Evolutionary conservation across 1,284 basidiomycete genomes (phyloP).

Genomic region (Cutaneotrichosporon spelunceum): DNA sequence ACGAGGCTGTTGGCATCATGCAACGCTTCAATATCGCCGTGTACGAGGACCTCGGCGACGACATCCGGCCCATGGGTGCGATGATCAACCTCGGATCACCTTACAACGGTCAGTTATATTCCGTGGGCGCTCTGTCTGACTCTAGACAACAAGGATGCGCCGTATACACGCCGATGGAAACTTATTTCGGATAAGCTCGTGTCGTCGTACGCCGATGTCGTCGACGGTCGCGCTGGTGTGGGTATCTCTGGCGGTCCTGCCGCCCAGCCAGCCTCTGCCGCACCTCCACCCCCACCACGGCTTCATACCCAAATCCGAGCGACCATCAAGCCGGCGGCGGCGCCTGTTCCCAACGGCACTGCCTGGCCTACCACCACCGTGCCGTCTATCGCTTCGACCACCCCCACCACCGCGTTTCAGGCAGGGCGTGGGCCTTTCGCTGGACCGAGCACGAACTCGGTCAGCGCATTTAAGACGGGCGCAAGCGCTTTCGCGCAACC

Average conservation of each 20-base stretch:
- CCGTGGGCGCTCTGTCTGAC: constrained; percentile 33
- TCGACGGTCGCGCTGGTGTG: constrained; percentile 64
- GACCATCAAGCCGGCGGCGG: neutral
- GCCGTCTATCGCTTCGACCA: neutral
- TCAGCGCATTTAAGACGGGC: neutral
- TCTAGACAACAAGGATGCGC: constrained; percentile 65
- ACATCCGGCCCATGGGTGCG: constrained; percentile 37
- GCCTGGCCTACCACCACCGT: neutral
- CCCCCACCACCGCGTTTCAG: constrained; percentile 1
- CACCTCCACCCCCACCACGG: neutral
- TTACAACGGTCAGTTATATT: constrained; percentile 55
- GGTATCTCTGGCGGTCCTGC: constrained; percentile 20
- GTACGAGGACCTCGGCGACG: constrained; percentile 41
- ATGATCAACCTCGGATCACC: constrained; percentile 62
- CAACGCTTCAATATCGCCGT: constrained; percentile 46
- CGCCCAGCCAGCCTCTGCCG: constrained; percentile 8
- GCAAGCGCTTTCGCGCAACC: neutral
- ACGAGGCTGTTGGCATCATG: constrained; percentile 36
- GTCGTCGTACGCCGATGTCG: constrained; percentile 65
- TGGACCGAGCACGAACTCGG: neutral
- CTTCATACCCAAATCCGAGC: neutral
- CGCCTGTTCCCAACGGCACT: neutral
- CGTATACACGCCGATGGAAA: constrained; percentile 62
- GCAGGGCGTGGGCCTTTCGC: neutral
- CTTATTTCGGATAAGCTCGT: constrained; percentile 72